Percentiles rank a stretch among this genome's conserved stretches.
Evolutionary conservation across 495 filamentous ascomycete species (phyloP).

Genomic region (Penicillium canariense): DNA sequence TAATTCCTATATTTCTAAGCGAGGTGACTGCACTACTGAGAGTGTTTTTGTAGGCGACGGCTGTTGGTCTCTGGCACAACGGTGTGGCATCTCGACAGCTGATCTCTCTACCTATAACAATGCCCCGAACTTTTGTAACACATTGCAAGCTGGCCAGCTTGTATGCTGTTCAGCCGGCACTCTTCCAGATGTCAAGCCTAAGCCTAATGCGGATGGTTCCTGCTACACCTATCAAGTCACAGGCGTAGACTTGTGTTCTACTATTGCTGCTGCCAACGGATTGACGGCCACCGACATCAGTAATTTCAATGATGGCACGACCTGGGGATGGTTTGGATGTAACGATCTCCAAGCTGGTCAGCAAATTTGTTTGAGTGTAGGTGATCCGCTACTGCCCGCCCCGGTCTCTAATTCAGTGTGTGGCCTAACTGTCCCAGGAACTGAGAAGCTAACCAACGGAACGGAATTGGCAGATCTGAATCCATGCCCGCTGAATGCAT

Average conservation of each 20-base stretch:
- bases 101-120: neutral
- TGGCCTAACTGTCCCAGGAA: neutral
- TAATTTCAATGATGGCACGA: neutral
- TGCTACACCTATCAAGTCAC: neutral
- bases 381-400: neutral
- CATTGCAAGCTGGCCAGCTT: neutral
- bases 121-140: neutral
- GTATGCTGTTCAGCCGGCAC: neutral
- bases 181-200: neutral
- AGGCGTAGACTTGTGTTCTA: neutral
- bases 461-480: neutral
- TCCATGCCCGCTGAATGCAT: conserved; percentile 4
- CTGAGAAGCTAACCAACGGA: neutral
- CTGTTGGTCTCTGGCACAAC: neutral
- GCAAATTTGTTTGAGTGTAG: neutral
- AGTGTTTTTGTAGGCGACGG: neutral
- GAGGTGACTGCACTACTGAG: neutral
- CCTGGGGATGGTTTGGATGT: neutral
- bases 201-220: neutral
- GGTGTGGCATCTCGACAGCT: neutral
- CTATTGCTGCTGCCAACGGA: neutral
- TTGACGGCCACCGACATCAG: neutral
- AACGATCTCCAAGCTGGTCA: neutral
- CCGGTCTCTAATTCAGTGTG: neutral
- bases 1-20: neutral